Conservation (phyloP, 768 basidiomycete species). For the Mycena galopus region DNA sequence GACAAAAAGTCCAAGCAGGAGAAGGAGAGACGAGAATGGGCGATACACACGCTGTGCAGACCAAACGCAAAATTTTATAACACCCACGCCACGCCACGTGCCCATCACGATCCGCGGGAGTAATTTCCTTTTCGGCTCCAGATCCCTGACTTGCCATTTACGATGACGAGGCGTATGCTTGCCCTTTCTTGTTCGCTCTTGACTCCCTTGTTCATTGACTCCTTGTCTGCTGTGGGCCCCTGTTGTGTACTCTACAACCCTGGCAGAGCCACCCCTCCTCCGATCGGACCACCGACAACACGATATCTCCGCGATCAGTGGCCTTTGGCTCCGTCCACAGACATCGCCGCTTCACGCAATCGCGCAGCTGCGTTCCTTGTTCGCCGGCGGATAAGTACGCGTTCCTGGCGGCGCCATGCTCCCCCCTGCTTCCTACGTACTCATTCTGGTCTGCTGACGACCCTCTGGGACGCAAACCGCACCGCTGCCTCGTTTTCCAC, state of each 20-base stretch:
- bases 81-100: slow-evolving; percentile 1
- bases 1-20: neutral
- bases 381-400: neutral
- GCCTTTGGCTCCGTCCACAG: neutral
- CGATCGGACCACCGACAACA: neutral
- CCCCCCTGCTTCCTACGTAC: neutral
- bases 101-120: neutral
- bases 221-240: neutral
- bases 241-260: neutral
- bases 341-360: neutral
- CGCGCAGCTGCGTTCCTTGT: neutral
- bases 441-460: neutral
- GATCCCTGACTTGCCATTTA: too few species aligned
- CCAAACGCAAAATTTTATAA: neutral
- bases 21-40: neutral
- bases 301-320: neutral
- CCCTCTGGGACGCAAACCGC: neutral
- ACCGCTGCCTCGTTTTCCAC: neutral
- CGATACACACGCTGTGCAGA: neutral
- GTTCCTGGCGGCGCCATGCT: neutral
- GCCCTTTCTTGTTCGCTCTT: neutral
- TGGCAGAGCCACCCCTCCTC: neutral
- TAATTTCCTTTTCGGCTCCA: slow-evolving; percentile 8
- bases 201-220: too few species aligned
- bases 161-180: too few species aligned